These are phyloP conservation scores for barley (Hordeum vulgare) DNA, from an alignment of 176 grass and related monocot species.

Conservation along the genomic window DNA sequence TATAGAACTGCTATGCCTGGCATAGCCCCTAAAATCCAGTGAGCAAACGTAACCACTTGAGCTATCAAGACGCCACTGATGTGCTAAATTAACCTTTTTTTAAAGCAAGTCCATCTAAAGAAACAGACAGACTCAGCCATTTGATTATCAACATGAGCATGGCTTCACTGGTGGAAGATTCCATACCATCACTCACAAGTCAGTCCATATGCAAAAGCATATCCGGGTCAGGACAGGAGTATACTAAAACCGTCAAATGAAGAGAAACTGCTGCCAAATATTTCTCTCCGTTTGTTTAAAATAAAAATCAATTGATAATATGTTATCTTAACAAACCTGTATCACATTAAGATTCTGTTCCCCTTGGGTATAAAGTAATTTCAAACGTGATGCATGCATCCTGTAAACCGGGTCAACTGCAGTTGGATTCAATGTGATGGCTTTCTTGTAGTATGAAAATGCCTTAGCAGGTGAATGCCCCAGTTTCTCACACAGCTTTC, in stretches of 20 bases:
- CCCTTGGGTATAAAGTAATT: slow-evolving; percentile 89
- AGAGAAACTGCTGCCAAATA: background rate
- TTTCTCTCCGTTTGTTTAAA: background rate
- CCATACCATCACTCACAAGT: slow-evolving; percentile 4
- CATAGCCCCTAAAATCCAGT: background rate
- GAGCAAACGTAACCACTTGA: background rate
- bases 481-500: slow-evolving; percentile 95
- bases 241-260: slow-evolving; percentile 2
- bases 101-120: background rate
- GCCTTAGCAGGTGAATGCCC: slow-evolving; percentile 66
- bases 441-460: slow-evolving; percentile 84
- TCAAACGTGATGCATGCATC: slow-evolving; percentile 92
- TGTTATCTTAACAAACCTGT: slow-evolving; percentile 52
- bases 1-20: background rate
- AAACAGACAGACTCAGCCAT: background rate
- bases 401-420: slow-evolving; percentile 95
- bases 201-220: background rate
- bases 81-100: background rate
- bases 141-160: background rate
- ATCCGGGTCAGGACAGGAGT: background rate
- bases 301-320: background rate
- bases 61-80: background rate
- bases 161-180: background rate
- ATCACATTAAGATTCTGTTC: slow-evolving; percentile 69
- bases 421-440: slow-evolving; percentile 69